A percentile compares a stretch with the other conserved stretches of the same genome.
These are phyloP conservation scores for Domatiomyces globalis DNA, from an alignment of 2,329 filamentous ascomycete genomes.

Conservation along the genomic window DNA sequence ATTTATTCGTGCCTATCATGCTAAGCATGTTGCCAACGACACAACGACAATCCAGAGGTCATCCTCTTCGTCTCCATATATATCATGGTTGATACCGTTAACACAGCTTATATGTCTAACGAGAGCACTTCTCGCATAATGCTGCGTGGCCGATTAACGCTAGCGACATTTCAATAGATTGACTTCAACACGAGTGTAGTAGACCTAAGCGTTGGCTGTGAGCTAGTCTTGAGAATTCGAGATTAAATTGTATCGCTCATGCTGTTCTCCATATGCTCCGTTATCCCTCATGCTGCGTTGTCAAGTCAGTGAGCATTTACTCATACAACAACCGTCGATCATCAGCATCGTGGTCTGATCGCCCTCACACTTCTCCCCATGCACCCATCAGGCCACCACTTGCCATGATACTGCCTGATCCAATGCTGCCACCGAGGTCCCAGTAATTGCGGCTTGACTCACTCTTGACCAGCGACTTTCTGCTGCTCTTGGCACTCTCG, in stretches of 20 bases:
- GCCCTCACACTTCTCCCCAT: conserved; percentile 56
- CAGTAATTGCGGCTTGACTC: conserved; percentile 75
- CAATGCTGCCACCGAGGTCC: conserved; percentile 72
- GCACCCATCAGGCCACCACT: conserved; percentile 52
- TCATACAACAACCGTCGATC: background rate
- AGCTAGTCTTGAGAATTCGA: background rate
- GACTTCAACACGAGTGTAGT: no score
- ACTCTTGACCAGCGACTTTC: conserved; percentile 39
- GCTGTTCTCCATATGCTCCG: background rate
- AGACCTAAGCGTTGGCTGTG: background rate
- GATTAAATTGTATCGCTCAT: background rate
- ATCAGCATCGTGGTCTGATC: background rate
- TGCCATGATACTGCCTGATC: conserved; percentile 58
- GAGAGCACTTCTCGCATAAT: no score
- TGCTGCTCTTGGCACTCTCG: conserved; percentile 67
- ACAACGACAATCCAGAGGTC: no score
- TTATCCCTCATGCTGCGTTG: background rate
- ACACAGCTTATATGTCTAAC: no score
- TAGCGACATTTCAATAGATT: no score
- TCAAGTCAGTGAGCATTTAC: no score
- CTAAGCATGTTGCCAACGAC: no score
- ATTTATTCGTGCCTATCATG: no score
- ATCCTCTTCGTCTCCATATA: no score
- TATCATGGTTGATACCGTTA: no score
- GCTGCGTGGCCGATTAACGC: no score